Base-by-base conservation (phyloP, 768 basidiomycete genomes). In the Russula sp. region DNA sequence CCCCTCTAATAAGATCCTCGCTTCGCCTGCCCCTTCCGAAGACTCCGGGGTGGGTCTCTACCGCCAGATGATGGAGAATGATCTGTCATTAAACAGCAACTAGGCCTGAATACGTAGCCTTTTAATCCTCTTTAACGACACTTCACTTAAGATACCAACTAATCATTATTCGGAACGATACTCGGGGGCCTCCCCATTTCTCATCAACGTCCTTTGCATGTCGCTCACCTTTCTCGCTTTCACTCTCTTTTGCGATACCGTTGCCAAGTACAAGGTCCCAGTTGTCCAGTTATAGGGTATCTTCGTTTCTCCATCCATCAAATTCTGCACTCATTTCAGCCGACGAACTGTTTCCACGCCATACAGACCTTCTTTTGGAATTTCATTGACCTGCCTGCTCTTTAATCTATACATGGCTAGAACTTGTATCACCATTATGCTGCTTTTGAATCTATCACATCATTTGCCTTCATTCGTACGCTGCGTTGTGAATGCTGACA, bases 401-500 rank as follows among this genome's bases (percentile, higher is more conserved):
- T 61, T 67, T 68, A 66, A 70, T 69, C 69, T 67, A 68, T 66
- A 66, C 63, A 62, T 65, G 68, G 66, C 70, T 70, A 70, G 68
- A 67, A 66, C 59, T 61, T 74, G 73, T 73, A 74, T 69, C 70
- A 75, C 68, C 70, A 71, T 62, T 71, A 71, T 66, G 56, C 67
- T 68, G 67, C 54, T 63, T 66, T 35, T 55, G 61, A 62, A 61
- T 55, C 65, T 57, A 62, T 35, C 55, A 16, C 57, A 42, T 47
- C 61, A 48, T 62, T 59, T 56, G 42, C 32, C 20, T 62, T 60
- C 48, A 64, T 20, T 64, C 68, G 73, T 98, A 97, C 13, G 97
- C 96, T 54, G 92, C 86, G 69, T 88, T 91, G 81, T 99, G 97
- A 70, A 98, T 98, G 75, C 84, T 88, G 71, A 98, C 96, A 66